phyloP scores from a whole-genome alignment of 345 rosid species.

The Euphorbia peplus region DNA sequence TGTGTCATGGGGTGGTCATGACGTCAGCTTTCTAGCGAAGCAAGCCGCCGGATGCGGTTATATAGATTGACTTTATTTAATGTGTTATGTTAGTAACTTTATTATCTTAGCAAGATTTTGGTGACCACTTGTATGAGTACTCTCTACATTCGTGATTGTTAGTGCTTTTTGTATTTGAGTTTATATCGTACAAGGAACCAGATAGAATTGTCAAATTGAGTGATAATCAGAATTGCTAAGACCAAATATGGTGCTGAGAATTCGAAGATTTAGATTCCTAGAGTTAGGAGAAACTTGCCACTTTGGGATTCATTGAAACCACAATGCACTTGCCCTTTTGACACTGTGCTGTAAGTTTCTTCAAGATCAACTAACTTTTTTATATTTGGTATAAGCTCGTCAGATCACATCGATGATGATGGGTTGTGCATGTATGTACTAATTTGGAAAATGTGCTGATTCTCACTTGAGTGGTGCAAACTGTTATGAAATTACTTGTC shows the following conservation, averaged over 20 bases:
- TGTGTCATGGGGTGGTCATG: no score
- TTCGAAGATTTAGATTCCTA: background rate
- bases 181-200: no score
- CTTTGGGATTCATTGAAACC: background rate
- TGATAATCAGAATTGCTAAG: background rate
- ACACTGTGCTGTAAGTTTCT: background rate
- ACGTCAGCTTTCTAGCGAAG: no score
- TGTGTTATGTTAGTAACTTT: no score
- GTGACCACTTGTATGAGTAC: no score
- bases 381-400: no score
- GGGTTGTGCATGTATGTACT: no score
- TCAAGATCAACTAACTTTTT: background rate
- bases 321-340: background rate
- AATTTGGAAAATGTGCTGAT: background rate
- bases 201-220: background rate
- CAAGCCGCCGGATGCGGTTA: no score
- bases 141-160: no score
- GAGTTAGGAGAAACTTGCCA: background rate
- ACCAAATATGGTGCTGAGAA: background rate
- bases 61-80: no score
- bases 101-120: no score
- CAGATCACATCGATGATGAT: background rate
- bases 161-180: no score
- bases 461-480: background rate
- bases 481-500: background rate